Conservation (phyloP, 1,139 yeast genomes). For the Sugiyamaella grinbergsii region DNA sequence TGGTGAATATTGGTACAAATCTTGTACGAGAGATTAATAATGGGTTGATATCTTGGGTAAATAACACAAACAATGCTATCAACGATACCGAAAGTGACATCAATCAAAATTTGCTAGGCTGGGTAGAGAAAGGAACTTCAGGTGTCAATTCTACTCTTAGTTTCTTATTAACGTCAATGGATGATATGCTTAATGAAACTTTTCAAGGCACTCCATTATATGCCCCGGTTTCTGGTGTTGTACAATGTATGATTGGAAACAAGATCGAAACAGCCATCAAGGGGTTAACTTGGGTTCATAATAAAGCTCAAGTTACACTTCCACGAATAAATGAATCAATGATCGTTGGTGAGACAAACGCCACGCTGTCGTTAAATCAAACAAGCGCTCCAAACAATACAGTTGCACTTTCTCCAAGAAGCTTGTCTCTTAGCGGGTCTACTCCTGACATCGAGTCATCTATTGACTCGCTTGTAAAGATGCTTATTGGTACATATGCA, state of each 20-base stretch:
- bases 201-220: constrained; percentile 73
- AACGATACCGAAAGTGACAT: constrained; percentile 49
- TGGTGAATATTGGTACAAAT: constrained; percentile 25
- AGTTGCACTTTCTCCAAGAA: constrained; percentile 1
- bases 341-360: constrained; percentile 10
- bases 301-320: constrained; percentile 59
- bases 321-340: constrained; percentile 52
- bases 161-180: constrained; percentile 53
- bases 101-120: constrained; percentile 67
- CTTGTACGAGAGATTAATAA: constrained; percentile 27
- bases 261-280: constrained; percentile 64
- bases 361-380: constrained; percentile 8
- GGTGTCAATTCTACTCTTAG: constrained; percentile 59
- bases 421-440: background rate
- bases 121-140: constrained; percentile 58
- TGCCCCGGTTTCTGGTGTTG: constrained; percentile 59
- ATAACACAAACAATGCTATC: constrained; percentile 54
- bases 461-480: constrained; percentile 14
- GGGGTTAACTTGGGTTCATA: constrained; percentile 79
- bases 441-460: constrained; percentile 11
- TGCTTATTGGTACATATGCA: constrained; percentile 29
- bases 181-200: constrained; percentile 55
- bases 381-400: background rate
- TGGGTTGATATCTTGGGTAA: constrained; percentile 50
- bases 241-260: constrained; percentile 76